These are phyloP conservation scores for Mortierella sp. DNA, from an alignment of 371 early-diverging fungal species.

Conservation along the genomic window DNA sequence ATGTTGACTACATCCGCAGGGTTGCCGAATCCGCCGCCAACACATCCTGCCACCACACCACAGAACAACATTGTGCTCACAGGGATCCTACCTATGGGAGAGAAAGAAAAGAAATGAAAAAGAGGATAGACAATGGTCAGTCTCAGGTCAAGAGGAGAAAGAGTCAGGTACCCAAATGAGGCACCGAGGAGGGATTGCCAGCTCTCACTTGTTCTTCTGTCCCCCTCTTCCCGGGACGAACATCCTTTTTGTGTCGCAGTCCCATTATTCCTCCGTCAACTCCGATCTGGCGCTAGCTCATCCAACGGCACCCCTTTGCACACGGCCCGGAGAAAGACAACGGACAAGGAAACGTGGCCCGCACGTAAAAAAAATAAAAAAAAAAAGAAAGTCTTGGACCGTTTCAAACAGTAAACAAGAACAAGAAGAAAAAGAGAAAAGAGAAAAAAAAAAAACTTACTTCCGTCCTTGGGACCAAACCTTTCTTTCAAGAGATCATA, in stretches of 20 bases:
- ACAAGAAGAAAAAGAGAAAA: neutral
- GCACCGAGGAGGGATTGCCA: too few species aligned
- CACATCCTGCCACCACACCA: conserved; percentile 75
- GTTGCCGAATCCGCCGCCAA: conserved; percentile 84
- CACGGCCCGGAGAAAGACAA: neutral
- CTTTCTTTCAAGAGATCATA: conserved; percentile 75
- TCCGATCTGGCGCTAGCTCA: neutral
- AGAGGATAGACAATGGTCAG: too few species aligned
- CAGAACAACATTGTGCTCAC: conserved; percentile 69
- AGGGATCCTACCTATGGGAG: conserved; percentile 56
- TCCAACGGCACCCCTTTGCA: neutral
- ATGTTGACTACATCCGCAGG: conserved; percentile 90
- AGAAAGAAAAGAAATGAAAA: neutral
- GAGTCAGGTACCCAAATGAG: neutral
- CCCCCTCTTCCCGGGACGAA: too few species aligned
- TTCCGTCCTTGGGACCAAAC: conserved; percentile 59
- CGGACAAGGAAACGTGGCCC: neutral
- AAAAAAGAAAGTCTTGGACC: neutral
- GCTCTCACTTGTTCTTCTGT: too few species aligned
- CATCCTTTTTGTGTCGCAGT: too few species aligned
- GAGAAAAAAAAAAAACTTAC: conserved; percentile 49
- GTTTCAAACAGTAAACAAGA: neutral
- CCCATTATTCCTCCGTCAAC: conserved; percentile 2
- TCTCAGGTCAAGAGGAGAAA: too few species aligned
- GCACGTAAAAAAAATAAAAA: neutral